Conservation (phyloP, 768 basidiomycete genomes). For the Imleria badia region DNA sequence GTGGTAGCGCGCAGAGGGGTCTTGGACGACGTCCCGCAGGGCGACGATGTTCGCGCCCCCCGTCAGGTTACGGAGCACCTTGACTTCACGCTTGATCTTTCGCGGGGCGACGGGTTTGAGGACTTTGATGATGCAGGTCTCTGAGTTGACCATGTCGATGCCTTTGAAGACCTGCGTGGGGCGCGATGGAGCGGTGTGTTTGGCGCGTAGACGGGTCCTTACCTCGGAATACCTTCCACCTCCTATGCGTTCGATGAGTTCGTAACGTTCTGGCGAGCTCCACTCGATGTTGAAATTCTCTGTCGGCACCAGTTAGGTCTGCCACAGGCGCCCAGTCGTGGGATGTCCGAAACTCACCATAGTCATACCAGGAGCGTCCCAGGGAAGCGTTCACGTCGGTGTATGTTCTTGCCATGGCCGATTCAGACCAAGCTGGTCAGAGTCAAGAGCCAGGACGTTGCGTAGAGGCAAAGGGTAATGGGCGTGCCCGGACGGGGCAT, state of each 20-base stretch:
- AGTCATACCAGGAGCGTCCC: conserved; percentile 62
- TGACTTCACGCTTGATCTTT: conserved; percentile 77
- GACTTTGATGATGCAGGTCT: conserved; percentile 66
- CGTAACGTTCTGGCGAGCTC: conserved; percentile 67
- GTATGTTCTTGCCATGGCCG: conserved; percentile 50
- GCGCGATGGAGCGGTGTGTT: conserved; percentile 1
- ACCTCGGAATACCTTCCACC: conserved; percentile 70
- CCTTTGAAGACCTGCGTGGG: conserved; percentile 57
- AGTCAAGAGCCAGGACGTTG: conserved; percentile 19
- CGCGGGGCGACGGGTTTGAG: conserved; percentile 64
- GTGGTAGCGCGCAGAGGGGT: conserved; percentile 58
- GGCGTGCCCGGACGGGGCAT: conserved; percentile 25
- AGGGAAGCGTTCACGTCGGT: conserved; percentile 57
- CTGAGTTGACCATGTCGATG: conserved; percentile 52
- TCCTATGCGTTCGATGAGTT: conserved; percentile 61
- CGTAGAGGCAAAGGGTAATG: conserved; percentile 15
- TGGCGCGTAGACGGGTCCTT: background rate
- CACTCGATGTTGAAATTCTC: conserved; percentile 62
- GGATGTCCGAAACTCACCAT: conserved; percentile 39
- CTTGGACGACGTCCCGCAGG: conserved; percentile 66
- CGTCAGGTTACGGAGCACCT: conserved; percentile 65
- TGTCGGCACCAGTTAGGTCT: conserved; percentile 18
- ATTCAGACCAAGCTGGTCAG: conserved; percentile 5
- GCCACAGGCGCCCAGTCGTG: background rate
- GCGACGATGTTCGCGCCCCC: conserved; percentile 71